Evolutionary conservation across 805 yeast genomes (phyloP).

Genomic region (Schwanniomyces vanrijiae): DNA sequence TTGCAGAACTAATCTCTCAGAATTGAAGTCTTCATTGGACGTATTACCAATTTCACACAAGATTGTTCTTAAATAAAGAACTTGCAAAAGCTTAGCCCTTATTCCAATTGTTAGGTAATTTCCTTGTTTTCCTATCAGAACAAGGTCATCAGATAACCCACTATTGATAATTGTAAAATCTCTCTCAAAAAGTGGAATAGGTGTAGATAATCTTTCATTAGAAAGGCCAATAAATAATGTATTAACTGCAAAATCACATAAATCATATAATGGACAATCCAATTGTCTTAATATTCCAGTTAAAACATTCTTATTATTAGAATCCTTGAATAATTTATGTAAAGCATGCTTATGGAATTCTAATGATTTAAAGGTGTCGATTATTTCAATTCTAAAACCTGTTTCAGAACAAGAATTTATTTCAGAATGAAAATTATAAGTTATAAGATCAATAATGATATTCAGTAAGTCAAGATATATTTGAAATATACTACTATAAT

Average conservation of each 20-base stretch:
- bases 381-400: background rate
- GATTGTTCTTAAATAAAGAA: background rate
- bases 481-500: constrained; percentile 22
- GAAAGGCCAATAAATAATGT: constrained; percentile 27
- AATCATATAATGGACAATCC: constrained; percentile 17
- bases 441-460: constrained; percentile 20
- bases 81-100: background rate
- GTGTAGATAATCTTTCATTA: constrained; percentile 7
- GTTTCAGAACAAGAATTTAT: background rate
- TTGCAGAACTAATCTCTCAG: constrained; percentile 10
- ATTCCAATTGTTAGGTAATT: background rate
- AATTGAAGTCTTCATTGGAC: background rate
- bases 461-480: constrained; percentile 19
- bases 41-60: background rate
- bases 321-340: background rate
- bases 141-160: background rate
- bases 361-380: background rate
- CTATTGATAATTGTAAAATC: constrained; percentile 14
- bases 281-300: constrained; percentile 20
- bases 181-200: constrained; percentile 11
- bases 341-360: background rate
- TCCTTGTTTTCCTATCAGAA: background rate
- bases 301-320: constrained; percentile 7
- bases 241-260: constrained; percentile 33
- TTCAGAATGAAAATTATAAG: constrained; percentile 11